Percentiles rank a stretch among this genome's conserved stretches.
These are phyloP conservation scores for Diaporthe destruens DNA, from an alignment of 2,329 filamentous ascomycete species.

Conservation along the genomic window DNA sequence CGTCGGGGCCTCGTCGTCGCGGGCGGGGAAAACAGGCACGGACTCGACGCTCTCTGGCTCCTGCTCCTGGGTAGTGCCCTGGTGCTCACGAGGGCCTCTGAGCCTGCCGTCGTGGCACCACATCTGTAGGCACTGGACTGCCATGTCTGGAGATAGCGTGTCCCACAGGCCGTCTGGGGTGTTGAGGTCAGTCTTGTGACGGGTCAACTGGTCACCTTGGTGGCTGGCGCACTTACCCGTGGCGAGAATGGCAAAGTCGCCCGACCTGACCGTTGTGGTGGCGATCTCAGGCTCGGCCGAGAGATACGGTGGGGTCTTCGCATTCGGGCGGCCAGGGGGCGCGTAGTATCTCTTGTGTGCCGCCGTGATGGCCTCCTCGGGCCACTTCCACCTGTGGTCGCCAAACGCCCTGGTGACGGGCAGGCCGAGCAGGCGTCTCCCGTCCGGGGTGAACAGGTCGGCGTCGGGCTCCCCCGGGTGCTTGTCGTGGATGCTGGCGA, in stretches of 20 bases:
- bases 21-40: neutral
- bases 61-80: neutral
- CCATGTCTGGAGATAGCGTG: conserved; percentile 66
- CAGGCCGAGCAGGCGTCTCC: conserved; percentile 70
- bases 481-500: conserved; percentile 63
- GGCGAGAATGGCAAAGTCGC: conserved; percentile 73
- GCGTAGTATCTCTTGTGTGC: conserved; percentile 61
- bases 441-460: conserved; percentile 62
- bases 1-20: conserved; percentile 10
- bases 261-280: conserved; percentile 63
- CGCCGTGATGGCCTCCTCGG: conserved; percentile 55
- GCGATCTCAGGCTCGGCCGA: conserved; percentile 76
- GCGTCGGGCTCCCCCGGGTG: conserved; percentile 72
- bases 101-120: conserved; percentile 26
- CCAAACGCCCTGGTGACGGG: conserved; percentile 76
- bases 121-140: conserved; percentile 57
- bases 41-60: conserved; percentile 2
- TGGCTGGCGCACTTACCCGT: conserved; percentile 48
- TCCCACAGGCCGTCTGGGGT: conserved; percentile 74
- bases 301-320: conserved; percentile 73
- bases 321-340: conserved; percentile 57
- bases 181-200: neutral
- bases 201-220: too few relatives aligned
- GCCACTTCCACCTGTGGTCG: conserved; percentile 77
- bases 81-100: neutral